Evolutionary conservation across 371 early-diverging fungal species (phyloP).

Genomic region (Apophysomyces variabilis): DNA sequence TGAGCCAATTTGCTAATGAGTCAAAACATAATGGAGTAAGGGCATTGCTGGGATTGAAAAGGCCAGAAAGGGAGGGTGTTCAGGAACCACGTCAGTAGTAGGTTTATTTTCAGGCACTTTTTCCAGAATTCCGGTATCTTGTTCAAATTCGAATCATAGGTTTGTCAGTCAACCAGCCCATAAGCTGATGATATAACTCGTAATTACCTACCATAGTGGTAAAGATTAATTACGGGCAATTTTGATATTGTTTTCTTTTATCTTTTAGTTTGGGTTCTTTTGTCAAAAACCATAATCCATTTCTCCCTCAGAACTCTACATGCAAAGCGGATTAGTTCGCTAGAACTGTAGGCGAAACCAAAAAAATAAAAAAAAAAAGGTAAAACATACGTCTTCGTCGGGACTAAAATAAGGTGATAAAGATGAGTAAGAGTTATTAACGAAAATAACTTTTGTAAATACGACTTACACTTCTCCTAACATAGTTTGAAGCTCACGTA

Average conservation of each 20-base stretch:
- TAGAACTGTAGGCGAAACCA: not conserved
- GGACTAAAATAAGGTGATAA: slow-evolving; percentile 18
- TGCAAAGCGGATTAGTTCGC: not conserved
- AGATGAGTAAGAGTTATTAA: not conserved
- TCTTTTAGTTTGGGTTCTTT: not conserved
- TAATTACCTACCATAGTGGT: slow-evolving; percentile 3
- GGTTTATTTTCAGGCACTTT: too few relatives aligned
- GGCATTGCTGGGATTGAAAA: not conserved
- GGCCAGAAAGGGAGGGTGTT: too few relatives aligned
- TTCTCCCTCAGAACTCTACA: slow-evolving; percentile 35
- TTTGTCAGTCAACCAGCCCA: not conserved
- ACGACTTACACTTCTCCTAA: slow-evolving; percentile 31
- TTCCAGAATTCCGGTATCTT: too few relatives aligned
- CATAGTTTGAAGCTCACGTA: slow-evolving; percentile 26
- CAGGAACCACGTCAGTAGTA: too few relatives aligned
- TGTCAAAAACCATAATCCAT: slow-evolving; percentile 31
- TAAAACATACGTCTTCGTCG: slow-evolving; percentile 27
- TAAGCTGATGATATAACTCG: not conserved
- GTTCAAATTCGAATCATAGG: not conserved
- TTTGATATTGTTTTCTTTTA: not conserved
- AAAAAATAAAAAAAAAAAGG: too few relatives aligned
- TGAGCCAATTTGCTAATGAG: not conserved
- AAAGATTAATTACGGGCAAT: not conserved
- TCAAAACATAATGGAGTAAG: slow-evolving; percentile 10
- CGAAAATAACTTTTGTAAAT: not conserved